Evolutionary conservation across 1,284 basidiomycete genomes (phyloP), one percentile per base, ranked within the genome.

Genomic region (Meripilus lineatus): DNA sequence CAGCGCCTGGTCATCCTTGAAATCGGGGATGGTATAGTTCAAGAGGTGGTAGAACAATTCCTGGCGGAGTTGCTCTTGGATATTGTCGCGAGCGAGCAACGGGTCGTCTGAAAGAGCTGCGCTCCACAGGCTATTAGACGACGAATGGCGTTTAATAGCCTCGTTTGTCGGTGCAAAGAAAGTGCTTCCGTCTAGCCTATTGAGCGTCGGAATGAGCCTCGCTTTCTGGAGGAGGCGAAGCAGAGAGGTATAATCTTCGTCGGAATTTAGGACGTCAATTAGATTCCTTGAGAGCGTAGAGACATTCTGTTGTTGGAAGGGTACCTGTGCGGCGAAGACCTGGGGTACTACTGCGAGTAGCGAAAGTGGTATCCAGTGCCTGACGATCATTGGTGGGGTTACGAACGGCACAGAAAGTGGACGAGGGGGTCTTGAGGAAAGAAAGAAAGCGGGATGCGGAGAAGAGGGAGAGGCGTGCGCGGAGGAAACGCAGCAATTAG

Each of bases 111-210:
- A 58, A 24, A 81, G 61, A 23, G 67, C 65, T 42, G 52, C 51
- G 23, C 61, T 57, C 82, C 80, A 84, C 8, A 82, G 58, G n/a
- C 62, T 40, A 38, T 70, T 67, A 33, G 62, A 58, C 38, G 61
- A 49, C 4, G 67, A 55, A 51, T 81, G 69, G 26, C 69, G 71
- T 50, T 77, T 63, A 58, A 95, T 84, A 11, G 94, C 94, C 48
- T 89, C 81, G 65, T 99, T 93, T 14, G 91, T 97, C 0, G 96
- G 96, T 1, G 96, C 96, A 57, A 97, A 96, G 40, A 99, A 64
- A 13, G 95, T 96, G 57, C 79, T 77, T 30, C 75, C 81, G 42
- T 87, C 81, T 46, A 99, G 80, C 50, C 74, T 78, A 61, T 95
- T 96, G 51, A 99, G 73, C 7, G 91, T 91, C 0, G 96, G 96